A percentile compares a stretch with the other conserved stretches of the same genome.
These are phyloP conservation scores for Colletotrichum neosansevieriae DNA, from an alignment of 2,329 filamentous ascomycete species.

Conservation along the genomic window DNA sequence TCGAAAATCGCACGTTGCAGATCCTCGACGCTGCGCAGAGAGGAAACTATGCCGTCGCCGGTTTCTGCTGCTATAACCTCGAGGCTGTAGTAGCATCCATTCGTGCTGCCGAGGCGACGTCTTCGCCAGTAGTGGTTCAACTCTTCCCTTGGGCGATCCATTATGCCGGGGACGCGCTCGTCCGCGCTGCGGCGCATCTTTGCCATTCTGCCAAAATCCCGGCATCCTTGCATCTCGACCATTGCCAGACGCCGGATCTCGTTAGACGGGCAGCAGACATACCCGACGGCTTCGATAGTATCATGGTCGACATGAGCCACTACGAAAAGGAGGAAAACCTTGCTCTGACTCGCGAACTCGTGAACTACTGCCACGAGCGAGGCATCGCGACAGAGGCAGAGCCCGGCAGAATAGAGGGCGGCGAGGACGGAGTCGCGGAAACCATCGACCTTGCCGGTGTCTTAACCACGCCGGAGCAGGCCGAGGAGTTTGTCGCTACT, in stretches of 20 bases:
- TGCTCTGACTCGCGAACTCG: constrained; percentile 69
- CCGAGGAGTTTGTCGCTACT: constrained; percentile 76
- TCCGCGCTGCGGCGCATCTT: constrained; percentile 67
- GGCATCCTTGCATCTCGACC: constrained; percentile 75
- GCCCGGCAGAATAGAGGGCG: constrained; percentile 72
- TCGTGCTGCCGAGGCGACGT: constrained; percentile 74
- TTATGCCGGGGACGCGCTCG: constrained; percentile 67
- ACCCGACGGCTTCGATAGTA: constrained; percentile 71
- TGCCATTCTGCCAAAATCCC: constrained; percentile 68
- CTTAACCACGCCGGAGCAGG: constrained; percentile 77
- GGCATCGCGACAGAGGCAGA: constrained; percentile 78
- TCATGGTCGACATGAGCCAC: constrained; percentile 84
- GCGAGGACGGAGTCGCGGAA: constrained; percentile 77
- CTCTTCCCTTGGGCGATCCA: constrained; percentile 79
- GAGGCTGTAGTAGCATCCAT: constrained; percentile 77
- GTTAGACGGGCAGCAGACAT: constrained; percentile 67
- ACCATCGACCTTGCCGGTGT: constrained; percentile 58
- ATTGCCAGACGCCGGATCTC: constrained; percentile 69
- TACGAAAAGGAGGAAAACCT: constrained; percentile 79
- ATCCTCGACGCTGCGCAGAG: constrained; percentile 66
- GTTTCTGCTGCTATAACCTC: constrained; percentile 70
- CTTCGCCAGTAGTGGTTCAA: constrained; percentile 75
- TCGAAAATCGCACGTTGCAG: constrained; percentile 41
- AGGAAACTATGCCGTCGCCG: constrained; percentile 66
- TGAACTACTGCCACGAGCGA: constrained; percentile 69